A percentile compares a stretch with the other conserved stretches of the same genome.
Evolutionary conservation across 441 rosid species (phyloP).

Genomic region (Eutrema salsugineum): DNA sequence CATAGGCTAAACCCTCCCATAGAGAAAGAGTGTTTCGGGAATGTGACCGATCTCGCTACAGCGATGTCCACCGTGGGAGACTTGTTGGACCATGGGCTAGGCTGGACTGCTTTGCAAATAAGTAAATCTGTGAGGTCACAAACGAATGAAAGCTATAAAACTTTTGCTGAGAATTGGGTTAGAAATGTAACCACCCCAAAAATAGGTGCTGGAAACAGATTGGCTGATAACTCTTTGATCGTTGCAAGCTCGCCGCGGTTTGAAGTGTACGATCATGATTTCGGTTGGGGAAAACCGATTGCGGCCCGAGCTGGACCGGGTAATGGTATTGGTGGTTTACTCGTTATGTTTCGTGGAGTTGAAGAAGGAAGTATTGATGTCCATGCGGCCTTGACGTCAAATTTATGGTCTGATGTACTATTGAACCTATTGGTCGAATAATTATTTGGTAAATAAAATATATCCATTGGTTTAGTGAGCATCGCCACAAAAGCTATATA

Average conservation of each 20-base stretch:
- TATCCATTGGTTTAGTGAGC: not conserved
- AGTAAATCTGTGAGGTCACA: constrained; percentile 16
- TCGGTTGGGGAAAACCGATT: constrained; percentile 53
- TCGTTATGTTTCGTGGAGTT: constrained; percentile 27
- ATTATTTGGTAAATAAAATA: not conserved
- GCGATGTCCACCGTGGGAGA: constrained; percentile 25
- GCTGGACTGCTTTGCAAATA: constrained; percentile 27
- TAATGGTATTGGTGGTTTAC: constrained; percentile 19
- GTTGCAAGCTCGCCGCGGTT: constrained; percentile 37
- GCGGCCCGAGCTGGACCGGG: constrained; percentile 31
- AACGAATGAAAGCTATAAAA: constrained; percentile 9
- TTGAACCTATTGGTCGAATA: not conserved
- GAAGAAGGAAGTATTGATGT: constrained; percentile 41
- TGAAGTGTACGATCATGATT: constrained; percentile 42
- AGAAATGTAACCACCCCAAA: constrained; percentile 22
- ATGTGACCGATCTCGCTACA: not conserved
- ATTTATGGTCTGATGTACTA: constrained; percentile 17
- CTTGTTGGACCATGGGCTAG: constrained; percentile 27
- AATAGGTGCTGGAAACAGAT: not conserved
- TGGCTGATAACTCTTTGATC: not conserved
- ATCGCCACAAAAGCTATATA: not conserved
- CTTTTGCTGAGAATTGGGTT: not conserved
- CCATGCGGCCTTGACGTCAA: constrained; percentile 18
- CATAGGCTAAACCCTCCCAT: constrained; percentile 25
- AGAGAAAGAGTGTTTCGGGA: constrained; percentile 26